Evolutionary conservation across 305 asterid species (phyloP).

Genomic region (Stenogyne calaminthoides): DNA sequence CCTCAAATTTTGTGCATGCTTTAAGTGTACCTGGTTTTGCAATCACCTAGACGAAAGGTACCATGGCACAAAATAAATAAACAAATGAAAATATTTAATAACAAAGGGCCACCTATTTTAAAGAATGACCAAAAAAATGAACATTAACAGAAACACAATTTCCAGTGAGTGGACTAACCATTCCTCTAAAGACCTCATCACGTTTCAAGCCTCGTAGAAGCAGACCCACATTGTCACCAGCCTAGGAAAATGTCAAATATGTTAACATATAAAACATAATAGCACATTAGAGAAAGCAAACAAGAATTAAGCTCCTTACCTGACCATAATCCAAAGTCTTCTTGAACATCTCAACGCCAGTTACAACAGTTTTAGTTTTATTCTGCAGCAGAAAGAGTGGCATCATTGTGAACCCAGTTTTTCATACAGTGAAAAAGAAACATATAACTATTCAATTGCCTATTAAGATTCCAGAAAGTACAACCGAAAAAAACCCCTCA

Average conservation of each 20-base stretch:
- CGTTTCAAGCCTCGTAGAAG: constrained; percentile 96
- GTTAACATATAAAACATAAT: constrained; percentile 13
- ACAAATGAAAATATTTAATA: constrained; percentile 15
- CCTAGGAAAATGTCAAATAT: constrained; percentile 49
- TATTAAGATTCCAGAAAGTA: constrained; percentile 6
- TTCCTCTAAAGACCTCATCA: constrained; percentile 85
- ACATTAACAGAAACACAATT: neutral
- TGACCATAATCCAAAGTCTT: constrained; percentile 92
- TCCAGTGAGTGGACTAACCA: constrained; percentile 54
- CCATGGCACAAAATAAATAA: neutral
- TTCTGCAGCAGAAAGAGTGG: constrained; percentile 48
- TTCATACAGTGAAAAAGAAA: constrained; percentile 8
- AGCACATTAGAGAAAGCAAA: neutral
- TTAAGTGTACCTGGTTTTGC: constrained; percentile 87
- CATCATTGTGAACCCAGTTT: constrained; percentile 18
- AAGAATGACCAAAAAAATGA: neutral
- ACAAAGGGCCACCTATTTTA: constrained; percentile 2
- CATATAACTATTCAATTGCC: neutral
- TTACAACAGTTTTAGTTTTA: constrained; percentile 77
- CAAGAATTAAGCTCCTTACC: constrained; percentile 41
- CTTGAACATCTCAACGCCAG: constrained; percentile 99
- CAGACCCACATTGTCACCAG: constrained; percentile 98
- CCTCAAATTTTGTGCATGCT: constrained; percentile 91
- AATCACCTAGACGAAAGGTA: constrained; percentile 62
- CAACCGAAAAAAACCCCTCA: neutral